phyloP scores from a whole-genome alignment of 2,329 filamentous ascomycete genomes.

The Aspergillus felis region DNA sequence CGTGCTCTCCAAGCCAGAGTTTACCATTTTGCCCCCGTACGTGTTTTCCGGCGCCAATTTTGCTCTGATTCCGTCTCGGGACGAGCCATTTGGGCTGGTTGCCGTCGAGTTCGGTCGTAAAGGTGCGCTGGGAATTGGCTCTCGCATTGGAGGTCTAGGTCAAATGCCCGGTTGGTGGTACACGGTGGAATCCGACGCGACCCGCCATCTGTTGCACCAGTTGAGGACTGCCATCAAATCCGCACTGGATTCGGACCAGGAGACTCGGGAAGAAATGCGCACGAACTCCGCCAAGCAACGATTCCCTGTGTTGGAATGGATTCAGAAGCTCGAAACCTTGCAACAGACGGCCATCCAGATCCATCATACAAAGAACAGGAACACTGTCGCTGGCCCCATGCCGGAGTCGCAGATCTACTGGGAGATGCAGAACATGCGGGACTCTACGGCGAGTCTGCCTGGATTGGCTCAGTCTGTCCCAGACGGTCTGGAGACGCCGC shows the following conservation, averaged over 20 bases:
- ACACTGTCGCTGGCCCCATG: conserved; percentile 8
- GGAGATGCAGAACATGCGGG: conserved; percentile 7
- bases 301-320: conserved; percentile 65
- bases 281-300: conserved; percentile 62
- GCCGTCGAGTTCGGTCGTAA: conserved; percentile 67
- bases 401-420: conserved; percentile 6
- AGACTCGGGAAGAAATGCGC: conserved; percentile 59
- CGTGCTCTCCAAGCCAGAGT: conserved; percentile 66
- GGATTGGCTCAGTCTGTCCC: not conserved
- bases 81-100: conserved; percentile 66
- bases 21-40: conserved; percentile 62
- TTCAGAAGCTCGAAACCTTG: conserved; percentile 57
- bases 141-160: conserved; percentile 62
- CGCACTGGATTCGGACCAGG: conserved; percentile 55
- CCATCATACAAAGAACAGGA: conserved; percentile 49
- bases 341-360: conserved; percentile 42
- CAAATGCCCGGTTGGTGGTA: conserved; percentile 71
- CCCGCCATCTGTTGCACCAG: conserved; percentile 60
- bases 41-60: conserved; percentile 69
- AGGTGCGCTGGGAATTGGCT: conserved; percentile 63
- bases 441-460: conserved; percentile 1
- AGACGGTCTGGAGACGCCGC: conserved; percentile 1
- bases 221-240: conserved; percentile 61
- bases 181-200: conserved; percentile 62
- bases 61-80: conserved; percentile 63